Evolutionary conservation across 164 flowering plant species (phyloP), one percentile per base, ranked within the genome.

Genomic region (Chimonanthus praecox): DNA sequence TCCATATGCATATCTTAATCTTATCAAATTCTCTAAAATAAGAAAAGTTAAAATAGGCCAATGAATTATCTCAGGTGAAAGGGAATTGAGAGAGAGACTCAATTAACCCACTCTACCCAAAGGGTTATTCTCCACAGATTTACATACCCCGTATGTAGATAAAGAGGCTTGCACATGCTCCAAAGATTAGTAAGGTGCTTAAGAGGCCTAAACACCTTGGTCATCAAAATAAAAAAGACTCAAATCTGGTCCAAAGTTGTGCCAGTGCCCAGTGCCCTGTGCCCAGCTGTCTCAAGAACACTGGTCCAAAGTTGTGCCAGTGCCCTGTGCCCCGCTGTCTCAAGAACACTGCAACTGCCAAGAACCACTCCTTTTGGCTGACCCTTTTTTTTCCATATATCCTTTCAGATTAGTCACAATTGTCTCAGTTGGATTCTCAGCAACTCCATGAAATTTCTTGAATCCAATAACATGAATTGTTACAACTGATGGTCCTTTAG

Each of bases 271-370:
- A 20, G 21, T 20, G 21, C 21, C 20, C 98, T 97, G 43, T 90
- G 84, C n/a, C 98, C 98, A 0, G 98, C 98, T 51, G 97, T 85
- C 79, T 94, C 97, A 74, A 94, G 98, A 81, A 0, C 21, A 20
- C 21, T 20, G 21, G 21, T 20, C 21, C 21, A 20, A 20, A 20
- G 21, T 20, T 20, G 21, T 20, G 21, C 21, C 21, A 20, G 21
- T 20, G 21, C 21, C 21, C 21, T 20, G 21, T 20, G 21, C 21
- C 21, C 21, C 0, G 21, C 21, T 20, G 21, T 20, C 21, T 20
- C 21, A 20, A 20, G 21, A 20, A 92, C 72, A 69, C n/a, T 88
- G 84, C 92, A 94, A 78, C 87, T 91, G 20, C 95, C 98, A 65
- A 94, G 84, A 75, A 76, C 78, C 68, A 92, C 9, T 58, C 94